Evolutionary conservation across 306 rosid genomes (phyloP).

Genomic region (peach (Prunus persica)): DNA sequence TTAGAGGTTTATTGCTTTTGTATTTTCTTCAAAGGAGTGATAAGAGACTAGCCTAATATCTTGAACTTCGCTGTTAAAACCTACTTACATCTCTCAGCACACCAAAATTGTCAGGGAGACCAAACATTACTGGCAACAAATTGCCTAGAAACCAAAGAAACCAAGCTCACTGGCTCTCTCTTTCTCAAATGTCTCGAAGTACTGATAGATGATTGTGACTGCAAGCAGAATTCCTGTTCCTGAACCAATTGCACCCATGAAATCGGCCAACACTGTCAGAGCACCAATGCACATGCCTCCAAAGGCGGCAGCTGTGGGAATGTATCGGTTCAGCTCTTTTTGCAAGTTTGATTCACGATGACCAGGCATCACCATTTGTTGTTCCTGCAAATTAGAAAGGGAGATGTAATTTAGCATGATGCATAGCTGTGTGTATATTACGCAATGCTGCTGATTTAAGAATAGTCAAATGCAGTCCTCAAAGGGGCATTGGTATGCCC

Average conservation of each 20-base stretch:
- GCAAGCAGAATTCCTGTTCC: conserved; percentile 92
- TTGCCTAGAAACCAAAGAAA: conserved; percentile 71
- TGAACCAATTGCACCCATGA: conserved; percentile 94
- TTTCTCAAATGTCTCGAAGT: conserved; percentile 88
- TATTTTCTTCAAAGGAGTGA: conserved; percentile 20
- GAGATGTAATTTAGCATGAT: background rate
- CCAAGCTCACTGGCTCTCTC: conserved; percentile 92
- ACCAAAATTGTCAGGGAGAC: conserved; percentile 34
- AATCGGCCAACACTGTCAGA: conserved; percentile 86
- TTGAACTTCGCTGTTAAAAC: conserved; percentile 38
- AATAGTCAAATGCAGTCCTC: background rate
- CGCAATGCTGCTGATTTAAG: background rate
- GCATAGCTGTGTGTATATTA: background rate
- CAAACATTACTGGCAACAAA: conserved; percentile 5
- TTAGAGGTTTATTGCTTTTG: conserved; percentile 6
- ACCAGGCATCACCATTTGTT: conserved; percentile 98
- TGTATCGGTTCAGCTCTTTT: conserved; percentile 81
- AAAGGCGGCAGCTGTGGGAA: conserved; percentile 90
- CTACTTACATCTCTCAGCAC: conserved; percentile 37
- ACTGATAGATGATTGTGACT: conserved; percentile 87
- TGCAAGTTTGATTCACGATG: conserved; percentile 89
- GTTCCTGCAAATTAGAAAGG: conserved; percentile 58
- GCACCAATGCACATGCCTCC: conserved; percentile 95
- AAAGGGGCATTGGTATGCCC: too few relatives aligned
- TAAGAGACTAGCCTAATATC: conserved; percentile 38